A percentile compares a stretch with the other conserved stretches of the same genome.
phyloP scores from a whole-genome alignment of 169 alveolate species.

The Eimeria falciformis region DNA sequence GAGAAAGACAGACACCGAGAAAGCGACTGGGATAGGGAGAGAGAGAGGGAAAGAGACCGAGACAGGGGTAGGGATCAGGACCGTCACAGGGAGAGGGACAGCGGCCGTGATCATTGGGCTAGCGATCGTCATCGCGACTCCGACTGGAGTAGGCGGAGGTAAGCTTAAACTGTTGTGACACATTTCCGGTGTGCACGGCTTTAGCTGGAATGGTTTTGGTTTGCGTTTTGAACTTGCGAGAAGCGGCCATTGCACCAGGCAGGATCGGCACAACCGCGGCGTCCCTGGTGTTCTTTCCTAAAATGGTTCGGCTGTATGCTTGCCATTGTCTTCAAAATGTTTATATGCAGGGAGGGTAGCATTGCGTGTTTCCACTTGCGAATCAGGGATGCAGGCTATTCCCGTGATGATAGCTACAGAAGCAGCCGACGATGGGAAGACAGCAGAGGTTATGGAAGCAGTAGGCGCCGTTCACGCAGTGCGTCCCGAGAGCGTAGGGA shows the following conservation, averaged over 20 bases:
- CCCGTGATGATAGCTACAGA: background rate
- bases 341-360: no score
- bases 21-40: background rate
- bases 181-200: no score
- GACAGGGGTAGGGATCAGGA: constrained; percentile 17
- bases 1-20: constrained; percentile 51
- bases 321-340: no score
- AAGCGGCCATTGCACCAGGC: no score
- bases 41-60: constrained; percentile 43
- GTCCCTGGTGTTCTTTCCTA: no score
- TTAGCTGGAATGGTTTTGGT: no score
- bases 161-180: background rate
- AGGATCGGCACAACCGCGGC: no score
- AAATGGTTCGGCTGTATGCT: no score
- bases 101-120: constrained; percentile 37
- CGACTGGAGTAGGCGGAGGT: constrained; percentile 22
- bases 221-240: no score
- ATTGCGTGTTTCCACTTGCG: background rate
- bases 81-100: constrained; percentile 1
- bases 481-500: constrained; percentile 29
- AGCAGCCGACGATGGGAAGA: background rate
- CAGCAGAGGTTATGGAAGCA: background rate
- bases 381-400: background rate
- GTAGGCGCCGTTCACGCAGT: background rate
- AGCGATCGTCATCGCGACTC: constrained; percentile 70